Evolutionary conservation across 129 eudicot species (phyloP), one percentile per base, ranked within the genome.

Genomic region (Glebionis coronaria): DNA sequence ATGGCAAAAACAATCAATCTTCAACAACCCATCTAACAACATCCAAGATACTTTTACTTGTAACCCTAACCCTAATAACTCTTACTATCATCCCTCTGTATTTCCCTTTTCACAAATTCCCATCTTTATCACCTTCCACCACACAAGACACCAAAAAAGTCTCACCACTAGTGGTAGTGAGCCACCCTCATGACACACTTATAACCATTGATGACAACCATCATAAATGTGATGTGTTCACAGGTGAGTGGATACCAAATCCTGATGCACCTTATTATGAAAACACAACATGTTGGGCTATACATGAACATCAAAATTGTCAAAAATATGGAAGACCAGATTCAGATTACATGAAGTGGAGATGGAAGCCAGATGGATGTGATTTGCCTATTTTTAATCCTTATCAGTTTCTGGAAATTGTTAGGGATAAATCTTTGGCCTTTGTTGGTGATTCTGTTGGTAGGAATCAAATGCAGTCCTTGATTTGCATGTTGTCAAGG

Each of bases 391-490:
- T 86, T 3, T 84, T 90, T 31, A 72, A 90, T 63, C 90, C 95
- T 50, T 68, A 63, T 11, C 79, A 78, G 76, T 90, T 90, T 59
- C 57, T 90, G 77, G 83, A 86, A 16, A 69, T 79, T n/a, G 75
- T 90, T 23, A 76, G 94, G 59, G 88, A 76, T 19, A 86, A 81
- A 67, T 66, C 90, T 10, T 56, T 90, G 69, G 94, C 90, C 8
- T 86, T 90, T 84, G 95, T 90, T 44, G 97, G 97, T 18, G 95
- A 90, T 68, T 90, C 97, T 31, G 90, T 90, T 16, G 97, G 82
- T 2, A 79, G 97, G 62, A 90, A 86, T 64, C 95, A 90, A 15
- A 84, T 83, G 87, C 95, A 87, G 56, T 87, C 95, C n/a, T 38
- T 87, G 76, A 81, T 87, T 29, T 84, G 95, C 80, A 82, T 87